Percentiles rank a stretch among this genome's conserved stretches.
Evolutionary conservation across 208 protist genomes (phyloP).

Genomic region (Trypanosoma avium): DNA sequence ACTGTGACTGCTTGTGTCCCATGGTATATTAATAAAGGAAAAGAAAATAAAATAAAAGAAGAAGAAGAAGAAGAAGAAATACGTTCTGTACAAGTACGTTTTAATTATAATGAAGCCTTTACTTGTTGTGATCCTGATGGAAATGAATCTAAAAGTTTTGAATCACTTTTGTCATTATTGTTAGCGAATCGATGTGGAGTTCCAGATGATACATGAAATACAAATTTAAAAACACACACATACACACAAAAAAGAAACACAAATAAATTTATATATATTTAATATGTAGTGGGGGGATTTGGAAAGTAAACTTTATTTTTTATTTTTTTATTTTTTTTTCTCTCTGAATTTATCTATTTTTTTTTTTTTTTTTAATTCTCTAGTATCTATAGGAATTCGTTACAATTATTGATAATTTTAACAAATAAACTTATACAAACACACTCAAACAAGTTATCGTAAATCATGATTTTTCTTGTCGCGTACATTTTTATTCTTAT

Average conservation of each 20-base stretch:
- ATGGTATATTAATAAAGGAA: too few relatives aligned
- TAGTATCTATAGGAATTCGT: too few relatives aligned
- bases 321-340: background rate
- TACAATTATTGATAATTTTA: too few relatives aligned
- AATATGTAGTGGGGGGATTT: too few relatives aligned
- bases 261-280: constrained; percentile 6
- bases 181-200: constrained; percentile 9
- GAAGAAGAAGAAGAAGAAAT: too few relatives aligned
- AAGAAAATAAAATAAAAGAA: too few relatives aligned
- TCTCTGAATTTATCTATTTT: constrained; percentile 7
- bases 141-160: constrained; percentile 8
- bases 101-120: constrained; percentile 22
- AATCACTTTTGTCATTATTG: constrained; percentile 20
- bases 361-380: constrained; percentile 15
- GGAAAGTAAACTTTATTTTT: too few relatives aligned
- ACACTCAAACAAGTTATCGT: too few relatives aligned
- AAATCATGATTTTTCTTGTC: constrained; percentile 29
- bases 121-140: background rate
- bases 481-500: constrained; percentile 44
- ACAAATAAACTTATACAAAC: too few relatives aligned
- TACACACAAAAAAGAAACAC: too few relatives aligned
- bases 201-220: background rate
- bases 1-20: constrained; percentile 17
- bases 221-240: background rate
- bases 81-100: constrained; percentile 13